Percentiles rank a stretch among this genome's conserved stretches.
These are phyloP conservation scores for Kalaharituber pfeilii DNA, from an alignment of 2,329 filamentous ascomycete genomes.

Conservation along the genomic window DNA sequence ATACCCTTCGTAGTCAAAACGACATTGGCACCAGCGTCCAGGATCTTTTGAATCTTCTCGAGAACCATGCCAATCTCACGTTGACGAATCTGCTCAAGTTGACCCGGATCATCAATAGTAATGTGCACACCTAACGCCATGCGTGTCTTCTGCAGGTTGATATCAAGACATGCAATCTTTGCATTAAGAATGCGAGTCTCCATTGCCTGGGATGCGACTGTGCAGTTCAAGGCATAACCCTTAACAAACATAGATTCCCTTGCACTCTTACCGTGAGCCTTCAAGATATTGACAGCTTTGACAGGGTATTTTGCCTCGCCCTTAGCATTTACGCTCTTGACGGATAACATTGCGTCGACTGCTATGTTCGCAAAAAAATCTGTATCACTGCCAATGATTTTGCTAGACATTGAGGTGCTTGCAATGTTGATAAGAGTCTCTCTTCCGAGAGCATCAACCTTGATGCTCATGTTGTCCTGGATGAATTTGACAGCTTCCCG, in stretches of 20 bases:
- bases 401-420: slow-evolving; percentile 98
- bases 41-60: slow-evolving; percentile 88
- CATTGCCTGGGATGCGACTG: slow-evolving; percentile 96
- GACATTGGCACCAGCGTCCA: slow-evolving; percentile 93
- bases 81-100: slow-evolving; percentile 90
- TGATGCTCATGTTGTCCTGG: slow-evolving; percentile 93
- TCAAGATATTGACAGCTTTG: slow-evolving; percentile 96
- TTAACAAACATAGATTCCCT: slow-evolving; percentile 81
- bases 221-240: slow-evolving; percentile 96
- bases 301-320: slow-evolving; percentile 92
- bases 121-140: slow-evolving; percentile 99
- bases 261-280: slow-evolving; percentile 88
- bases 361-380: slow-evolving; percentile 97
- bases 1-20: slow-evolving; percentile 96
- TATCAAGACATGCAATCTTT: slow-evolving; percentile 91
- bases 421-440: slow-evolving; percentile 89
- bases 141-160: slow-evolving; percentile 96
- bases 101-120: slow-evolving; percentile 90
- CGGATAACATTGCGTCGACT: slow-evolving; percentile 86
- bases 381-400: slow-evolving; percentile 89
- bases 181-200: slow-evolving; percentile 78
- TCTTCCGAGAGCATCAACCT: slow-evolving; percentile 76
- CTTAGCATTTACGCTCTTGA: slow-evolving; percentile 82
- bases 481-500: slow-evolving; percentile 97
- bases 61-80: slow-evolving; percentile 85